phyloP scores from a whole-genome alignment of 208 protist species.

The Porcisia hertigi region DNA sequence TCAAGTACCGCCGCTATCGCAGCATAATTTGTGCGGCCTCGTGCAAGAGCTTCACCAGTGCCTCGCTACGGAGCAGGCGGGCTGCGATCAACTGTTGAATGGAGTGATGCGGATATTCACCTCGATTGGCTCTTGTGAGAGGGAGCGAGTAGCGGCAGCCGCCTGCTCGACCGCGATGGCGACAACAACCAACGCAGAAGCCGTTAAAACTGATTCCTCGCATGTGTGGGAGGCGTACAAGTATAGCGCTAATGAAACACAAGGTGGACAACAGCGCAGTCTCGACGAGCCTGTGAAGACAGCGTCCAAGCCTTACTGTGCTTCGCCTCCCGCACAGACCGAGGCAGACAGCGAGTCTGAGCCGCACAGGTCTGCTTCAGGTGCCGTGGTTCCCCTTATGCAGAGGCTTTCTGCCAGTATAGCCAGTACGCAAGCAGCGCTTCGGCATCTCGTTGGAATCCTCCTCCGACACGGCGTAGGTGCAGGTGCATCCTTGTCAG shows the following conservation, averaged over 20 bases:
- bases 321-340: neutral
- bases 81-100: neutral
- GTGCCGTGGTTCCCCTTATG: neutral
- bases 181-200: neutral
- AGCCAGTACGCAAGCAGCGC: neutral
- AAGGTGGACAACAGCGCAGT: neutral
- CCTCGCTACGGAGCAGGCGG: neutral
- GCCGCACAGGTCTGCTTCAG: neutral
- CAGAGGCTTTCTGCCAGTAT: neutral
- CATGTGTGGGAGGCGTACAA: neutral
- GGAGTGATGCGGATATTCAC: neutral
- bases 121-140: neutral
- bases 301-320: neutral
- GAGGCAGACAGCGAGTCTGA: neutral
- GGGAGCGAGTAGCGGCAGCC: neutral
- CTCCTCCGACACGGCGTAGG: constrained; percentile 4
- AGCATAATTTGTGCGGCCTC: neutral
- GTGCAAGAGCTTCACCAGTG: neutral
- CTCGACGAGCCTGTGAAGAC: neutral
- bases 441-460: neutral
- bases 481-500: neutral
- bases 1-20: neutral
- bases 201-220: neutral
- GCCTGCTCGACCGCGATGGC: constrained; percentile 3
- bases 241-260: neutral